Conservation (phyloP, 1,139 yeast genomes). For the Ogataea hybrid region DNA sequence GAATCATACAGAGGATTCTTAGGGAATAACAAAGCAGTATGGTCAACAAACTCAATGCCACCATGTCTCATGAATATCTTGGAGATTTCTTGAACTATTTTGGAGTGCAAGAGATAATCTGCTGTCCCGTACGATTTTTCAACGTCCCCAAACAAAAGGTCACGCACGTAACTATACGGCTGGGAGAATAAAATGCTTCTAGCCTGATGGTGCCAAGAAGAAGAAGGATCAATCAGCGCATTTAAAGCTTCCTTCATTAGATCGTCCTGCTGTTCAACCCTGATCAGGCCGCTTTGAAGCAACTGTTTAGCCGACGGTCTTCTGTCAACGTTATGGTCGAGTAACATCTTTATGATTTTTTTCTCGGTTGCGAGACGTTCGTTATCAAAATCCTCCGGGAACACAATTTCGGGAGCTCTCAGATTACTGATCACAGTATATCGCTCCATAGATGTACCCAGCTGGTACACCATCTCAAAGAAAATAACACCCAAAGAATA, state of each 20-base stretch:
- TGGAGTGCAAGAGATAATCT: conserved; percentile 45
- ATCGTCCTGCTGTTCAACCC: conserved; percentile 88
- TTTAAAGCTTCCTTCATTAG: conserved; percentile 83
- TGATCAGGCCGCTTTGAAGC: conserved; percentile 76
- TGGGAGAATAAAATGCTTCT: conserved; percentile 81
- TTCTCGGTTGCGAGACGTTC: conserved; percentile 55
- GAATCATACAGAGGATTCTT: conserved; percentile 69
- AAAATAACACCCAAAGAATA: conserved; percentile 92
- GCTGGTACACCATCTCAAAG: conserved; percentile 87
- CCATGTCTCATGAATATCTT: conserved; percentile 77
- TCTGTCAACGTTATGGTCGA: conserved; percentile 74
- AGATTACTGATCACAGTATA: conserved; percentile 64
- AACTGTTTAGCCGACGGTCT: conserved; percentile 80
- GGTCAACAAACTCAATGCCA: conserved; percentile 69
- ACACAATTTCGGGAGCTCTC: conserved; percentile 54
- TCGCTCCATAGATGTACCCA: conserved; percentile 91
- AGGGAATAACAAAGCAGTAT: conserved; percentile 68
- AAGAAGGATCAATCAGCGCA: conserved; percentile 82
- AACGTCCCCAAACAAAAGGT: conserved; percentile 68
- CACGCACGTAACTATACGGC: conserved; percentile 79
- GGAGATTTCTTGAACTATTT: conserved; percentile 55
- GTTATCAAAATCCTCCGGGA: conserved; percentile 63
- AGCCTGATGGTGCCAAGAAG: conserved; percentile 94
- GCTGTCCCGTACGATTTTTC: conserved; percentile 21
- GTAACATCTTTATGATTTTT: conserved; percentile 58